Percentiles rank a stretch among this genome's conserved stretches.
Evolutionary conservation across 768 basidiomycete species (phyloP).

Genomic region (Hebeloma cylindrosporum): DNA sequence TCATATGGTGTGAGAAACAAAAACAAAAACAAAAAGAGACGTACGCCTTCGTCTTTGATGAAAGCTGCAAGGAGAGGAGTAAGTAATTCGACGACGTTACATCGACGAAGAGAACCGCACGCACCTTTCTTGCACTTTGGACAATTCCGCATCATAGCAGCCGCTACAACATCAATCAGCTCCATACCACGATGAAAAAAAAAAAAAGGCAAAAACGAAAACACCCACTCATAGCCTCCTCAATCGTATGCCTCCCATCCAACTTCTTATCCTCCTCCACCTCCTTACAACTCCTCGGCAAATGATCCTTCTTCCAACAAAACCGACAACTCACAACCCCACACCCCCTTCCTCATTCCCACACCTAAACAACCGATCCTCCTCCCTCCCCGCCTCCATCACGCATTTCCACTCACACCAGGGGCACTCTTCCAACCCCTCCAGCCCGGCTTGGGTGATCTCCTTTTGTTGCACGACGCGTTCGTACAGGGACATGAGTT

Average conservation of each 20-base stretch:
- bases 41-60: slow-evolving; percentile 75
- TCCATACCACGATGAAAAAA: neutral
- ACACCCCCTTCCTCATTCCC: slow-evolving; percentile 70
- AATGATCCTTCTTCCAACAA: slow-evolving; percentile 79
- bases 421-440: slow-evolving; percentile 86
- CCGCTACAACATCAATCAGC: slow-evolving; percentile 42
- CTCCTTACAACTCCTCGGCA: slow-evolving; percentile 83
- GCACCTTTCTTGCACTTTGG: slow-evolving; percentile 81
- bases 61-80: slow-evolving; percentile 50
- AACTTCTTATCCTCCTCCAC: slow-evolving; percentile 71
- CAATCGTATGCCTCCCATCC: slow-evolving; percentile 74
- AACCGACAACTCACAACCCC: slow-evolving; percentile 72
- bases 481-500: slow-evolving; percentile 69
- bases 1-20: no score
- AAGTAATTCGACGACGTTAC: slow-evolving; percentile 1
- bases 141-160: slow-evolving; percentile 84
- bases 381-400: slow-evolving; percentile 54
- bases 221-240: slow-evolving; percentile 88
- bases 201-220: slow-evolving; percentile 7
- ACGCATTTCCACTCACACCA: slow-evolving; percentile 86
- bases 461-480: slow-evolving; percentile 77
- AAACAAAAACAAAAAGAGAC: slow-evolving; percentile 21
- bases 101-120: slow-evolving; percentile 9
- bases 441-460: slow-evolving; percentile 73
- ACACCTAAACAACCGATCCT: slow-evolving; percentile 62